Evolutionary conservation across 2,329 filamentous ascomycete genomes (phyloP).

Genomic region (Monosporascus sp.): DNA sequence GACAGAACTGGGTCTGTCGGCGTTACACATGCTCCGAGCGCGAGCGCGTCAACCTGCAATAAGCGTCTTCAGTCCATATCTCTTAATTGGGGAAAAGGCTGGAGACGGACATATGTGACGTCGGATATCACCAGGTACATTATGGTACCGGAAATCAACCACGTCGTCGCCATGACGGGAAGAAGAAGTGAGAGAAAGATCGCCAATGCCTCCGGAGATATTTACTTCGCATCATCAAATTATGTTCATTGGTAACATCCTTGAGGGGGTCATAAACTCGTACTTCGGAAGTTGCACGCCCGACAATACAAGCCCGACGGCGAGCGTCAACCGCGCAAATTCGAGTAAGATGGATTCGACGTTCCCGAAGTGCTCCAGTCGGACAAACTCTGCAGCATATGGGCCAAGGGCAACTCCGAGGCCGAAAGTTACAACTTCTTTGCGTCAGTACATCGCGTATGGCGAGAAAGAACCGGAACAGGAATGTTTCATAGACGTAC

Average conservation of each 20-base stretch:
- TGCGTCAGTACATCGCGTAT: background rate
- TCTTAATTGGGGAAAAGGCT: conserved; percentile 29
- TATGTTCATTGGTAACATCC: too few relatives aligned
- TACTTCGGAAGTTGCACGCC: conserved; percentile 61
- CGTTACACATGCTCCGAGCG: conserved; percentile 62
- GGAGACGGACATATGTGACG: conserved; percentile 27
- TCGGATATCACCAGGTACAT: too few relatives aligned
- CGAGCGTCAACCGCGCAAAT: conserved; percentile 65
- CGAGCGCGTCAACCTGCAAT: conserved; percentile 49
- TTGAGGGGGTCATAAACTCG: too few relatives aligned
- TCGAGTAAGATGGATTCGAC: conserved; percentile 31
- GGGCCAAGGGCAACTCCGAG: conserved; percentile 2
- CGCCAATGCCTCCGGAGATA: conserved; percentile 17
- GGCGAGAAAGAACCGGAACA: background rate
- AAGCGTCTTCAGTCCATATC: too few relatives aligned
- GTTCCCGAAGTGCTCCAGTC: background rate
- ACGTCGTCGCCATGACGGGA: conserved; percentile 65
- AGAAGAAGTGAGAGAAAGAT: conserved; percentile 54
- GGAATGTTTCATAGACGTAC: conserved; percentile 35
- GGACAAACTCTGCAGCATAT: conserved; percentile 1
- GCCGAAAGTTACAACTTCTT: conserved; percentile 1
- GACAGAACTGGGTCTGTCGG: conserved; percentile 67
- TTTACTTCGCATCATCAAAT: conserved; percentile 2
- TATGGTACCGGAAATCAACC: conserved; percentile 37
- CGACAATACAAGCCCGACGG: conserved; percentile 69